Base-by-base conservation (phyloP, 1,284 basidiomycete genomes). In the Kalmanozyma brasiliensis region DNA sequence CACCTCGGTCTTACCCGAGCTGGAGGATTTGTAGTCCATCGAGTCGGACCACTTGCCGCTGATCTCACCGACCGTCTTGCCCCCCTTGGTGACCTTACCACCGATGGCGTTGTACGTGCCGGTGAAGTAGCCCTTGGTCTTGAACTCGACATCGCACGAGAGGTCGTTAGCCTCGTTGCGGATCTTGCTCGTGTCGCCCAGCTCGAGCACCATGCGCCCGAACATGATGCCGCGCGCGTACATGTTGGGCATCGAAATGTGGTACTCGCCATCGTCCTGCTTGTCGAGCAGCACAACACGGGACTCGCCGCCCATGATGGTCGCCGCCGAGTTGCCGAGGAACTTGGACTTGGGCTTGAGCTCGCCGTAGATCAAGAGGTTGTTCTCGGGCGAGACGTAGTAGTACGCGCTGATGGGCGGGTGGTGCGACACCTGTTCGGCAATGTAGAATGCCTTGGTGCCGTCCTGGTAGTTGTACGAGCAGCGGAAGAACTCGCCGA, bases 401-500 rank as follows among this genome's bases (percentile, higher is more conserved):
- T 91, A 95, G 85, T 95, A 99, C 10, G 94, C 95, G 53, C 93
- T 96, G 73, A 98, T 88, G 43, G 96, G 96, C 57, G 93, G 93
- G 80, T 95, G 93, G 82, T 95, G 93, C 7, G 92, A 94, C 14
- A 94, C 92, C 91, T 80, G 30, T 83, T 99, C 95, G 36, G 96
- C 91, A 72, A 99, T 92, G 84, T 96, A 99, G 85, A 93, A 97
- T 0, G 93, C 96, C 69, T 90, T 88, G 11, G 93, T 90, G 24
- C 92, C 92, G 78, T 98, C 90, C 4, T 89, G 84, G 83, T 98
- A 99, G 82, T 92, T 89, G 82, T 98, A 99, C 58, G 90, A 86
- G 84, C 95, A 98, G 47, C 95, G 88, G 87, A 97, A 99, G 85
- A 96, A 95, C 83, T 99, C 95, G 53, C 96, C 95, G 10, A 98